Percentiles rank a stretch among this genome's conserved stretches.
phyloP scores from a whole-genome alignment of 176 grass and related monocot genomes.

The Phoenix dactylifera region DNA sequence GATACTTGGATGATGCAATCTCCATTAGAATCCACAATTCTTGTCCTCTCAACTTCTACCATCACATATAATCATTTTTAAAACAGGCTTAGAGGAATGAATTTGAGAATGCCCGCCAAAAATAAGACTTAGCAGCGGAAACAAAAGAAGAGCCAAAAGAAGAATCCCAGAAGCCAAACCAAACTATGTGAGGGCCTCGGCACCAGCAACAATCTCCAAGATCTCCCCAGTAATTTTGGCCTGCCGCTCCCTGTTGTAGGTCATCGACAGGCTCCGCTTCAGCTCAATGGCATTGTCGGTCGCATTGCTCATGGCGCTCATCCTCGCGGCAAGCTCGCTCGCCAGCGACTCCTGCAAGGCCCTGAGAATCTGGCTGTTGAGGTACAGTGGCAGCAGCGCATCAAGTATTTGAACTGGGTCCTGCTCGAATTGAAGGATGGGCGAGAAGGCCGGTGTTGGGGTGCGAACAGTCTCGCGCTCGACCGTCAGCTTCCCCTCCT shows the following conservation, averaged over 20 bases:
- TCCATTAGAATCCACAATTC: no score
- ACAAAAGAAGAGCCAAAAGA: no score
- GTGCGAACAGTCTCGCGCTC: conserved; percentile 77
- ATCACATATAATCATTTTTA: no score
- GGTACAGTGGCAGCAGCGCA: conserved; percentile 79
- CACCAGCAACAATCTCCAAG: conserved; percentile 72
- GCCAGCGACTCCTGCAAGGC: conserved; percentile 83
- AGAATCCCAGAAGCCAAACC: no score
- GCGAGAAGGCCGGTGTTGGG: conserved; percentile 46
- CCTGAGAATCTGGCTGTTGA: conserved; percentile 82
- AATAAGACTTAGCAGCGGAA: no score
- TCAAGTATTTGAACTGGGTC: conserved; percentile 86
- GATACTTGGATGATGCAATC: no score
- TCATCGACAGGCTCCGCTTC: conserved; percentile 34
- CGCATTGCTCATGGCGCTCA: conserved; percentile 85
- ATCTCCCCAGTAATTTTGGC: conserved; percentile 92
- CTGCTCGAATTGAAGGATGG: conserved; percentile 89
- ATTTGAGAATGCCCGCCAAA: no score
- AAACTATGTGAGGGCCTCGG: conserved; percentile 26
- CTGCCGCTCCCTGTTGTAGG: conserved; percentile 68
- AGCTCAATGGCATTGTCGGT: conserved; percentile 68
- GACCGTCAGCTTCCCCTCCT: conserved; percentile 70
- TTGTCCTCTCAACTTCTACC: no score
- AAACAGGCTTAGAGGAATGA: no score
- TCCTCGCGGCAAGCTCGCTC: conserved; percentile 71